Evolutionary conservation across 163 green algal genomes (phyloP).

Genomic region (Volvox carteri): DNA sequence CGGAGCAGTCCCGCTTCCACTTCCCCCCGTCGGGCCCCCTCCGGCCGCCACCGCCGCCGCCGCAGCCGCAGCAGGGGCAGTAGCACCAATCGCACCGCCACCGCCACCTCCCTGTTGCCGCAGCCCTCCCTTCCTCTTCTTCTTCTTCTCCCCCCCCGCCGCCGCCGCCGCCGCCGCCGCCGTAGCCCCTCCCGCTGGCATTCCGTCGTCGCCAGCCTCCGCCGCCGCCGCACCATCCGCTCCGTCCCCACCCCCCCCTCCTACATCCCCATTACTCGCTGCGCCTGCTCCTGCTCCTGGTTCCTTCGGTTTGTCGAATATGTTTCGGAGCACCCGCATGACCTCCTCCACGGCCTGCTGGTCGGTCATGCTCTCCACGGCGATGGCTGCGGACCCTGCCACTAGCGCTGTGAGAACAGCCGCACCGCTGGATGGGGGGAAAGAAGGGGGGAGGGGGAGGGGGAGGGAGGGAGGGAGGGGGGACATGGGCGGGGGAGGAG

Average conservation of each 20-base stretch:
- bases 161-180: neutral
- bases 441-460: neutral
- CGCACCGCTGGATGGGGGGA: slow-evolving; percentile 71
- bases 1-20: too few relatives aligned
- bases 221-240: too few relatives aligned
- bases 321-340: slow-evolving; percentile 84
- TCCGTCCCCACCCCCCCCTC: too few relatives aligned
- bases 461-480: neutral
- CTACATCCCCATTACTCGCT: too few relatives aligned
- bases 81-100: neutral
- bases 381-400: slow-evolving; percentile 69
- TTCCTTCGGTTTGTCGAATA: slow-evolving; percentile 73
- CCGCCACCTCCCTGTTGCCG: neutral
- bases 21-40: slow-evolving; percentile 42
- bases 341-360: slow-evolving; percentile 75
- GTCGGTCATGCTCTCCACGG: slow-evolving; percentile 77
- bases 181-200: neutral
- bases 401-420: slow-evolving; percentile 88
- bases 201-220: neutral
- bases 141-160: neutral
- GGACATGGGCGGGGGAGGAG: too few relatives aligned
- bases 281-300: neutral
- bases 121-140: neutral
- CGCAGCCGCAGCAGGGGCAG: neutral
- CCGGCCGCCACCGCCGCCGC: neutral